Percentiles rank a stretch among this genome's conserved stretches.
These are phyloP conservation scores for Musa schizocarpa DNA, from an alignment of 176 grass and related monocot genomes.

Conservation along the genomic window DNA sequence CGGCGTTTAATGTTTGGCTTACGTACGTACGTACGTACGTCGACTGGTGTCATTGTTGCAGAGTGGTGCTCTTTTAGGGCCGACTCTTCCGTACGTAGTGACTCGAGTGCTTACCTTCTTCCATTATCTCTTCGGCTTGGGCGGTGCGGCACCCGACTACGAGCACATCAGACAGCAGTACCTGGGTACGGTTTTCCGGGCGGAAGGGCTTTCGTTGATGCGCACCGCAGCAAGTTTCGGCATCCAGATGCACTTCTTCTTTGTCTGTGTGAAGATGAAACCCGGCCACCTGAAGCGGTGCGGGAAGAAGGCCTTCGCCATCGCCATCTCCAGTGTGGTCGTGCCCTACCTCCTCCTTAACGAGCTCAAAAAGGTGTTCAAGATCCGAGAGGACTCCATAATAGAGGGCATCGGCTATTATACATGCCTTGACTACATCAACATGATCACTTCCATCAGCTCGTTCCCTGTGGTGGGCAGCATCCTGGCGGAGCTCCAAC, in stretches of 20 bases:
- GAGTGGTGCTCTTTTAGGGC: neutral
- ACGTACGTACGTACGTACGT: neutral
- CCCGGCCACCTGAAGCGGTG: neutral
- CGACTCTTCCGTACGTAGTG: neutral
- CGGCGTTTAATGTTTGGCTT: no score
- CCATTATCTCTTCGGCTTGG: neutral
- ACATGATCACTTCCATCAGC: neutral
- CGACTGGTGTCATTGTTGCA: neutral
- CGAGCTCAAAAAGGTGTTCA: neutral
- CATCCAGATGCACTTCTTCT: constrained; percentile 21
- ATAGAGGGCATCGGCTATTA: neutral
- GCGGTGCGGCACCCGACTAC: neutral
- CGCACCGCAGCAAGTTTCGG: neutral
- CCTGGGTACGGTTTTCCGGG: neutral
- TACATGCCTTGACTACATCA: neutral
- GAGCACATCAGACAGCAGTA: no score
- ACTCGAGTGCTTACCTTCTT: neutral
- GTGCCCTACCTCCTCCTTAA: neutral
- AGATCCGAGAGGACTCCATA: neutral
- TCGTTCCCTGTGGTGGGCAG: constrained; percentile 20
- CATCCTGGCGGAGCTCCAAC: constrained; percentile 20
- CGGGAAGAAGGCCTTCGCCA: constrained; percentile 15
- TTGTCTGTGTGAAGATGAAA: constrained; percentile 20
- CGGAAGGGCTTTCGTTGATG: neutral
- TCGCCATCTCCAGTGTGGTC: constrained; percentile 4